Evolutionary conservation across 805 yeast species (phyloP), one percentile per base, ranked within the genome.

Genomic region (Sugiyamaella floridensis): DNA sequence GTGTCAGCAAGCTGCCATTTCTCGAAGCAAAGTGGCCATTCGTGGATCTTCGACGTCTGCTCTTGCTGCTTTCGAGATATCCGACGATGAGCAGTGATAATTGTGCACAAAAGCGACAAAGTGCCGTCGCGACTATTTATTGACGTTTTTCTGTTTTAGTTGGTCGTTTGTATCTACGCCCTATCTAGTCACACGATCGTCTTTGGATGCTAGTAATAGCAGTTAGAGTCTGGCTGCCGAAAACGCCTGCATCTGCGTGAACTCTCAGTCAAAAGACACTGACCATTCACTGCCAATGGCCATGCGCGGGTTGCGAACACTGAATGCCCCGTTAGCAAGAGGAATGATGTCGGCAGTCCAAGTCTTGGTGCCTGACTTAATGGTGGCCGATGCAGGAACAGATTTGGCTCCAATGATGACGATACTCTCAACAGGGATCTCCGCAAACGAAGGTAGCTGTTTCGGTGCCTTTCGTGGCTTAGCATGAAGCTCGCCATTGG

Each of bases 1-100:
- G 63, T 80, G 95, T 58, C 95, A 90, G 64, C 77, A 81, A 58
- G 78, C 74, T 53, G 84, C 89, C 0, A 80, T 87, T 28, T 66
- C 75, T 51, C 72, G 80, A 10, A 49, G 55, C 40, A 47, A 52
- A 40, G 14, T 7, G 14, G 44, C 49, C 5, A 55, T 57, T 47
- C 37, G 37, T 14, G n/a, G 37, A 10, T 10, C 37, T 32, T 32
- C 37, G 37, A 32, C 8, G 3, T 32, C 37, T 3, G 37, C 37
- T 2, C 37, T 32, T 11, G 37, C 37, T 32, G n/a, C n/a, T 4
- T 32, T 32, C n/a, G 37, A 32, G 6, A 22, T 22, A 11, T 32
- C 37, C 37, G 37, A 32, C 9, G 26, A 22, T 22, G 26, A 22
- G 26, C 26, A 22, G 6, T 22, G 26, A 22, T 22, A 4, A 22